Evolutionary conservation across 768 basidiomycete species (phyloP).

Genomic region (Amanita inopinata): DNA sequence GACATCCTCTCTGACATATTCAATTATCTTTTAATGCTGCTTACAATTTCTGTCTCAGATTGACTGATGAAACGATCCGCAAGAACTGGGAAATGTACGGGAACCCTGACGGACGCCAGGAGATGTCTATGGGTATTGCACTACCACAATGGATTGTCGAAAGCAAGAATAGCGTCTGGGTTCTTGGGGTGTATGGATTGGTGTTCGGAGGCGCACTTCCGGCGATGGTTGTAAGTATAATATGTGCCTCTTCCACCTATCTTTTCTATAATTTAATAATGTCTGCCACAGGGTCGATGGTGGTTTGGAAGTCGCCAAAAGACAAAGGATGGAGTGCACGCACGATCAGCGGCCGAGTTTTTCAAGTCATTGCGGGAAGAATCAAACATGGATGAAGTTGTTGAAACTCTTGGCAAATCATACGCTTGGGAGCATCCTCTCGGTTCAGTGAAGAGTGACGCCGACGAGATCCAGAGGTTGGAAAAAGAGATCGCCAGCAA

Average conservation of each 20-base stretch:
- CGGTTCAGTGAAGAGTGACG: conserved; percentile 21
- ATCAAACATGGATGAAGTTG: conserved; percentile 59
- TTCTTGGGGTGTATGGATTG: conserved; percentile 79
- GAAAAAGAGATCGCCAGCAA: conserved; percentile 40
- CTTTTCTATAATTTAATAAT: background rate
- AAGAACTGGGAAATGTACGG: conserved; percentile 85
- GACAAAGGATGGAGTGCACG: conserved; percentile 88
- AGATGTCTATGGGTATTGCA: conserved; percentile 89
- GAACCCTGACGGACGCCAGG: conserved; percentile 95
- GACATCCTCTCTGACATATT: too few species aligned
- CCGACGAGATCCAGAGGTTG: conserved; percentile 28
- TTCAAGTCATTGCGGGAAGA: conserved; percentile 85
- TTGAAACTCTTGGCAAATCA: conserved; percentile 60
- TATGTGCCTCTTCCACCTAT: background rate
- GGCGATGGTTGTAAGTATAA: conserved; percentile 60
- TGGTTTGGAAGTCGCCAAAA: conserved; percentile 89
- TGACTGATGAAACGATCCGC: conserved; percentile 89
- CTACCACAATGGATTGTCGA: conserved; percentile 91
- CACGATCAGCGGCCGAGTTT: conserved; percentile 72
- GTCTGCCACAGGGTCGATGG: conserved; percentile 62
- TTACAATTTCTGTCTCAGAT: conserved; percentile 28
- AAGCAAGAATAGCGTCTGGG: conserved; percentile 84
- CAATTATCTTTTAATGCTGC: background rate
- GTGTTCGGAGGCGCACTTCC: conserved; percentile 86
- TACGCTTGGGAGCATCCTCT: conserved; percentile 46